These are phyloP conservation scores for Diaporthe sp. DNA, from an alignment of 2,329 filamentous ascomycete species.

Conservation along the genomic window DNA sequence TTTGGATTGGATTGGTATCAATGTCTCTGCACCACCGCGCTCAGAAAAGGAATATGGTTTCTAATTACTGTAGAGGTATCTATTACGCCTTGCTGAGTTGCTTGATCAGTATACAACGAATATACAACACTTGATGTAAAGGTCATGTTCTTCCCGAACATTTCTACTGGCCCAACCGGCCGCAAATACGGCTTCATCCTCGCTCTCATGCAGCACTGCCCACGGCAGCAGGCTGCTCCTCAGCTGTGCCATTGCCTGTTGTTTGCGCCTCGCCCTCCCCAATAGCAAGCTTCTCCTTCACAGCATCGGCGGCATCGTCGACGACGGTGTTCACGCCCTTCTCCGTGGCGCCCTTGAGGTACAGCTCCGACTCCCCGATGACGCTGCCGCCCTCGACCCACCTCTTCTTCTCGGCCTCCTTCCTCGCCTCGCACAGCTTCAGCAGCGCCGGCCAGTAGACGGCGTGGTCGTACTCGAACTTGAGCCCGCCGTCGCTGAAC, in stretches of 20 bases:
- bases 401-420: conserved; percentile 72
- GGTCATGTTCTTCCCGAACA: not conserved
- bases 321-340: conserved; percentile 27
- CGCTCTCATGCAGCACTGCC: conserved; percentile 16
- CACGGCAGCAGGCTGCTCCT: conserved; percentile 18
- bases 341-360: conserved; percentile 74
- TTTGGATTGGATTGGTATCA: not conserved
- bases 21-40: not conserved
- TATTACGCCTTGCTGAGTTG: conserved; percentile 3
- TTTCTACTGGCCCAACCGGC: not conserved
- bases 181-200: not conserved
- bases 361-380: conserved; percentile 89
- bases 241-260: conserved; percentile 3
- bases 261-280: conserved; percentile 22
- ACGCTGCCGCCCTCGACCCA: conserved; percentile 86
- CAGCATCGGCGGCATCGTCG: conserved; percentile 34
- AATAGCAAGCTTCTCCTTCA: conserved; percentile 37
- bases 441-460: conserved; percentile 91
- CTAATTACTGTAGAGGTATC: conserved; percentile 9
- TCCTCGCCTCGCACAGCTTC: conserved; percentile 76
- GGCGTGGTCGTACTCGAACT: conserved; percentile 92
- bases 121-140: not conserved
- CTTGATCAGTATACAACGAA: not conserved
- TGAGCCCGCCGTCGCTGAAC: conserved; percentile 77
- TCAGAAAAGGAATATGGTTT: not conserved